Evolutionary conservation across 73 alveolate species (phyloP), one percentile per base, ranked within the genome.

Genomic region (Paramecium tetraurelia): DNA sequence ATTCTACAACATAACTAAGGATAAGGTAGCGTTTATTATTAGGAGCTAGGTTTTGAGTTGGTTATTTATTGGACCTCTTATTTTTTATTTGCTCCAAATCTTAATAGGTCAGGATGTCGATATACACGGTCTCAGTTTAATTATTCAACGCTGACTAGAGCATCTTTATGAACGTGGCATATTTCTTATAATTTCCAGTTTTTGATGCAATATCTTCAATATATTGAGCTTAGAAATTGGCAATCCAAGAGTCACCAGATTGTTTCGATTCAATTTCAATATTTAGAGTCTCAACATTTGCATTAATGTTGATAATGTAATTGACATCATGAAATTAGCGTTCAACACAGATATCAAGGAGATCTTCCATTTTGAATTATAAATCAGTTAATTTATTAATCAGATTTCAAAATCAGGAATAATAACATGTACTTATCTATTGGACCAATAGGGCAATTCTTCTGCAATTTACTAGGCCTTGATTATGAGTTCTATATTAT

Each of bases 121-220:
- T 89, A 70, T 86, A 88, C 9, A 96, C 97, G 1, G 92, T 27
- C 9, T 95, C 97, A 24, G 89, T 85, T 9, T 72, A 12, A 48
- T 83, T 50, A 38, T 86, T 89, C 14, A 96, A 59, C 46, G 96
- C 97, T 16, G 71, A 16, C 2, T 95, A 80, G 44, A 96, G 83
- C 97, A 95, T 95, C 83, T 93, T 80, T 24, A 93, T 63, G 76
- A 95, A 96, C 21, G 86, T 88, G 8, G 89, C 58, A 48, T 90
- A 96, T 24, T 93, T 95, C 84, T 92, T 93, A 22, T 93, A 93
- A 44, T 68, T 43, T 27, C 96, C 96, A 4, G 98, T 85, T 85
- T 96, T 96, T 44, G 92, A 72, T 5, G 98, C 92, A 12, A 96
- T 89, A 7, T 96, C 96, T 86, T 96, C 96, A 22, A 95, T 86